phyloP scores from a whole-genome alignment of 2,329 filamentous ascomycete species.

The Penicillium sp. region DNA sequence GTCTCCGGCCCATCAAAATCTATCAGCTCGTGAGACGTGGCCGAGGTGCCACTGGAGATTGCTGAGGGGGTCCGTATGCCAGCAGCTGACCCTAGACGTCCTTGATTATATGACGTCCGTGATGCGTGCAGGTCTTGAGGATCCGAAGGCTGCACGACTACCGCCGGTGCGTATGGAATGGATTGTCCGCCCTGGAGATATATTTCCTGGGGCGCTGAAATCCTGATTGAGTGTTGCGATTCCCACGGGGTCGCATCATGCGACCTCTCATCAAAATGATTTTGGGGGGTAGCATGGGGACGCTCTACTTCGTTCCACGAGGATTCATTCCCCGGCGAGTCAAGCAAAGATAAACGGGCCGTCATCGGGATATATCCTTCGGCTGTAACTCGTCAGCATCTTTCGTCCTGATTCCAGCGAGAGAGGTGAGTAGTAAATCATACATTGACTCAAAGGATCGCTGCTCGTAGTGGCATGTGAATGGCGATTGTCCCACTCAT shows the following conservation, averaged over 20 bases:
- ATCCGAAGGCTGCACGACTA: constrained; percentile 13
- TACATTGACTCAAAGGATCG: constrained; percentile 36
- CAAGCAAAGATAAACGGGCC: constrained; percentile 38
- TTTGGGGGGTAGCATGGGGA: constrained; percentile 3
- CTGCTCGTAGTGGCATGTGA: constrained; percentile 26
- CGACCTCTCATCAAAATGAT: neutral
- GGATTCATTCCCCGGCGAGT: constrained; percentile 25
- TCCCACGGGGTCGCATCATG: constrained; percentile 18
- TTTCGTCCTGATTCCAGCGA: neutral
- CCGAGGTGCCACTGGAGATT: constrained; percentile 26
- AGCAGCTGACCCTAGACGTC: constrained; percentile 16
- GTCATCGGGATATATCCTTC: constrained; percentile 43
- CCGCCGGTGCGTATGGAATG: constrained; percentile 16
- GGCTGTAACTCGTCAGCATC: constrained; percentile 23
- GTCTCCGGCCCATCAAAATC: constrained; percentile 24
- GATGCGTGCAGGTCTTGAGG: constrained; percentile 4
- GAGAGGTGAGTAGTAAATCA: neutral
- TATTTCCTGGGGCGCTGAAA: constrained; percentile 13
- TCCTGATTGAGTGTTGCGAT: constrained; percentile 19
- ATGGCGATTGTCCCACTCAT: constrained; percentile 17
- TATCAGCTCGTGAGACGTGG: constrained; percentile 34
- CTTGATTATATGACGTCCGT: constrained; percentile 8
- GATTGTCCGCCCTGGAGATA: constrained; percentile 14
- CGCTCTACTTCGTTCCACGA: constrained; percentile 25
- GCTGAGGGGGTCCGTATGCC: constrained; percentile 22